phyloP scores from a whole-genome alignment of 2,329 filamentous ascomycete genomes.

The Cadophora malorum region DNA sequence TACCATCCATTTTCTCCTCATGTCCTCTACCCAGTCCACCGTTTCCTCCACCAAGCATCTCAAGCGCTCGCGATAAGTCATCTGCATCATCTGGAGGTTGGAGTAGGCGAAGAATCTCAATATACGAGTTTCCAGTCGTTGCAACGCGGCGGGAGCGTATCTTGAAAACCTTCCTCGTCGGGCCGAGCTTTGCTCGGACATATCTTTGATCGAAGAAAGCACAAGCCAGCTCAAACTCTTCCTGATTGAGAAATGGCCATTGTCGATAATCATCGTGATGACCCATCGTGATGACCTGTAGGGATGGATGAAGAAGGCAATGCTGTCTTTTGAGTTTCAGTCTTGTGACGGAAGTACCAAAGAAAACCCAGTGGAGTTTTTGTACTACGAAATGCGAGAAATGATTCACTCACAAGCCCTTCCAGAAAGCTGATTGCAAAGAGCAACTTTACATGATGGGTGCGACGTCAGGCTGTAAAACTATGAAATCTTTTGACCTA shows the following conservation, averaged over 20 bases:
- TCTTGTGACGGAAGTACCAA: background rate
- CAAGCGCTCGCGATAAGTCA: constrained; percentile 40
- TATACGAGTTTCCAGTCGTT: constrained; percentile 40
- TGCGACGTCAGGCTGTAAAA: no score
- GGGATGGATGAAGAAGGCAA: background rate
- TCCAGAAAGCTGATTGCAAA: background rate
- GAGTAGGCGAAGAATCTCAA: constrained; percentile 44
- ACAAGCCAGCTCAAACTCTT: constrained; percentile 71
- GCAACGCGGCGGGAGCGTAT: constrained; percentile 53
- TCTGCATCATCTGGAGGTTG: constrained; percentile 40
- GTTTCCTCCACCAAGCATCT: constrained; percentile 32
- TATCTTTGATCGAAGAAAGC: constrained; percentile 66
- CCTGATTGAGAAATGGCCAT: constrained; percentile 66
- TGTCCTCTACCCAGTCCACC: constrained; percentile 12
- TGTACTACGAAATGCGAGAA: background rate
- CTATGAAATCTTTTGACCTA: background rate
- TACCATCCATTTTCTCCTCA: constrained; percentile 12
- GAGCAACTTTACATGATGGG: no score
- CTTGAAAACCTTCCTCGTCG: constrained; percentile 60
- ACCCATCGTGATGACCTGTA: constrained; percentile 31
- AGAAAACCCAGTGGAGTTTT: background rate
- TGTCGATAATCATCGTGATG: constrained; percentile 49
- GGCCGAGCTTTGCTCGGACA: constrained; percentile 62
- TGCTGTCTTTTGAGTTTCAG: background rate
- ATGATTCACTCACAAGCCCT: background rate